phyloP scores from a whole-genome alignment of 2,329 filamentous ascomycete species.

The Harringtonia aguacate region DNA sequence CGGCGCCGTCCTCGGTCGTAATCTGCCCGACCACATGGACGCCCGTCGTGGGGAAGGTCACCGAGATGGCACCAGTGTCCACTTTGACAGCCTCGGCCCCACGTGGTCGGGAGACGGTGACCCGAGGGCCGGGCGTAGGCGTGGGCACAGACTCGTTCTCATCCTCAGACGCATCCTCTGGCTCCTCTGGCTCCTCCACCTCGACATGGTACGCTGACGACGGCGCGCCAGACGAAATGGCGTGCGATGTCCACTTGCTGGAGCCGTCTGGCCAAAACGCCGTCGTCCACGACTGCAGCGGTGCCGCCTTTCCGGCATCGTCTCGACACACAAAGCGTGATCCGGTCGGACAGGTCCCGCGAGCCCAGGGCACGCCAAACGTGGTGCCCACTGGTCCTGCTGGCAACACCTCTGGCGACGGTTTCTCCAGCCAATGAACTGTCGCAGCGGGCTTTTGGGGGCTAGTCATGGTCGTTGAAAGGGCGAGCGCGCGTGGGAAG shows the following conservation, averaged over 20 bases:
- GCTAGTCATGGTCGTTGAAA: too few species aligned
- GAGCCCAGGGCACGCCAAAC: constrained; percentile 8
- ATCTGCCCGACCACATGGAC: constrained; percentile 27
- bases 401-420: too few species aligned
- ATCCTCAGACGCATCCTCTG: too few species aligned
- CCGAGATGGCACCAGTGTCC: constrained; percentile 29
- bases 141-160: too few species aligned
- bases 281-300: constrained; percentile 43
- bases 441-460: too few species aligned
- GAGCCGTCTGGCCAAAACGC: constrained; percentile 51
- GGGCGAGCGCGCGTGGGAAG: too few species aligned
- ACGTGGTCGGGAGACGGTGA: constrained; percentile 5
- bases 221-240: constrained; percentile 23
- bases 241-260: constrained; percentile 51
- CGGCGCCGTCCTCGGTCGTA: constrained; percentile 27
- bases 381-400: too few species aligned
- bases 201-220: constrained; percentile 9
- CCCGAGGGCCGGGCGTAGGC: too few species aligned
- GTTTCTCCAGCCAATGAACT: too few species aligned
- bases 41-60: constrained; percentile 31
- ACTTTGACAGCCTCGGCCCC: constrained; percentile 27
- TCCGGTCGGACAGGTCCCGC: background rate
- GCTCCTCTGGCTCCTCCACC: too few species aligned
- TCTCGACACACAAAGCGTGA: background rate
- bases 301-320: background rate